Conservation (phyloP, 1,284 basidiomycete genomes). For the Wallemia hederae region DNA sequence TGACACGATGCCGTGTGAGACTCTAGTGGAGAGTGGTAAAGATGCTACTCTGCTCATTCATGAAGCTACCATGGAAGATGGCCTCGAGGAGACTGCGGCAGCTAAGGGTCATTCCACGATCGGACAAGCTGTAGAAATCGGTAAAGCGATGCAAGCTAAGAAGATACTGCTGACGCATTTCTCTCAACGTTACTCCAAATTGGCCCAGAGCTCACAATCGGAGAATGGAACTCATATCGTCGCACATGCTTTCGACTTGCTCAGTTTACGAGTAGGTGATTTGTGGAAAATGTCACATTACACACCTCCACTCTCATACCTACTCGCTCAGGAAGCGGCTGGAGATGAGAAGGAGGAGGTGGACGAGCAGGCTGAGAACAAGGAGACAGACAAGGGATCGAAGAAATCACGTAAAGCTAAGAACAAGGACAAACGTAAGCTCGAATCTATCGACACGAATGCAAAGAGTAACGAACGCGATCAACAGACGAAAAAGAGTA, state of each 20-base stretch:
- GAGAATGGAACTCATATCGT: slow-evolving; percentile 18
- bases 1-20: slow-evolving; percentile 51
- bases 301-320: slow-evolving; percentile 34
- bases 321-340: slow-evolving; percentile 28
- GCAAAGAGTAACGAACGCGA: neutral
- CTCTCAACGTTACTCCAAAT: slow-evolving; percentile 70
- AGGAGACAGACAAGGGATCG: slow-evolving; percentile 2
- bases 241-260: slow-evolving; percentile 53
- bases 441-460: neutral
- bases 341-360: slow-evolving; percentile 25
- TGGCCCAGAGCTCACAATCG: slow-evolving; percentile 23
- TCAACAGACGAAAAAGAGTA: neutral
- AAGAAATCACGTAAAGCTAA: neutral
- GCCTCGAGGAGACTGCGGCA: slow-evolving; percentile 31
- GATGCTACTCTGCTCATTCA: slow-evolving; percentile 62
- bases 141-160: slow-evolving; percentile 47
- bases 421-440: neutral
- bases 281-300: slow-evolving; percentile 57
- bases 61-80: slow-evolving; percentile 67
- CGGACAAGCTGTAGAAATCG: slow-evolving; percentile 55
- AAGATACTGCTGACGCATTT: slow-evolving; percentile 77
- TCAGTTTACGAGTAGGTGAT: slow-evolving; percentile 36
- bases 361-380: neutral
- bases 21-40: slow-evolving; percentile 33
- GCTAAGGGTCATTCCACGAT: slow-evolving; percentile 68